Base-by-base conservation (phyloP, 257 asterid species). In the Nicotiana otophora region DNA sequence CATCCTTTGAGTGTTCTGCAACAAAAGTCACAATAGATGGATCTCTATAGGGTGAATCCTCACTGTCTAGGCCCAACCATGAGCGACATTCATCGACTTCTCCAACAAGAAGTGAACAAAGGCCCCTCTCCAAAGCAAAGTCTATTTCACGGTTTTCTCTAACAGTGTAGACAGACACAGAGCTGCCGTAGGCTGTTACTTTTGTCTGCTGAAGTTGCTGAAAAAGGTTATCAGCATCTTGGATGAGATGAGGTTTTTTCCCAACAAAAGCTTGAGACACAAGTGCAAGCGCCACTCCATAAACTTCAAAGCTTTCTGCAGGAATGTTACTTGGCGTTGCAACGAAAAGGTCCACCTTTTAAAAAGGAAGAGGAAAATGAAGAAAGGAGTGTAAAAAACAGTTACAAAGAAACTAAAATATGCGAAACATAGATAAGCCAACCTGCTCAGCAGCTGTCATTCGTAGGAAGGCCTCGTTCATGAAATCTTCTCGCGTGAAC, bases 391-490 rank as follows among this genome's bases (percentile, higher is more conserved):
- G 10, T 46, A 58, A 19, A 64, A 30, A 74, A 28, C 6, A 14
- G 10, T 62, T 42, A 61, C 58, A 42, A 81, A 61, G 80, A 75
- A 72, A 15, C 42, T 23, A 26, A 7, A 15, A 46, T 3, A 46
- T 66, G 26, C 19, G 26, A 26, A 57, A 51, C 53, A 58, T 26
- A 75, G 42, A 48, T 15, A 75, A 16, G 46, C 80, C 63, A 75
- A 96, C 99, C 94, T 96, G 99, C 90, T 96, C 99, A 39, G 95
- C 88, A 42, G 99, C 98, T 78, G 99, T 94, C 99, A 96, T 96
- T 62, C 58, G 88, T 77, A 87, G 88, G 88, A 96, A 96, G 72
- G 96, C 93, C 88, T 94, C 96, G 46, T 92, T 96, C 98, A 96
- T 96, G 90, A 96, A 96, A 85, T 93, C 95, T 91, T 96, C 99